Percentiles rank a stretch among this genome's conserved stretches.
Conservation (phyloP, 78 protist species). For the Pelomyxa schiedti region DNA sequence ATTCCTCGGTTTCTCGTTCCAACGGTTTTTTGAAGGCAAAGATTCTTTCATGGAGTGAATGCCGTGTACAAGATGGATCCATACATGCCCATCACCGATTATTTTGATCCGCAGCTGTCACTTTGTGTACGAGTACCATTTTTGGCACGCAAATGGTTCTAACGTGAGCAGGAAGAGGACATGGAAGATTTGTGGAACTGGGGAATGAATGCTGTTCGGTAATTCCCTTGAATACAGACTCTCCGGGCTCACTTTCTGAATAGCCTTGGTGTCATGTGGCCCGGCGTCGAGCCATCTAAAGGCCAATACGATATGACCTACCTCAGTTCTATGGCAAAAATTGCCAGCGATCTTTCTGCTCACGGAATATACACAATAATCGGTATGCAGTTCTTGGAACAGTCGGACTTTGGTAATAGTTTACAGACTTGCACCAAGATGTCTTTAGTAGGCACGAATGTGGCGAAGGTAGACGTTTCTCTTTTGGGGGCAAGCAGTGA, state of each 20-base stretch:
- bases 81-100: neutral
- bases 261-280: neutral
- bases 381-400: no score
- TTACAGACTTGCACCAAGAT: neutral
- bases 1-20: no score
- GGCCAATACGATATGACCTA: neutral
- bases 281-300: neutral
- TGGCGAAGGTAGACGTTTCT: no score
- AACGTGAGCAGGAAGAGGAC: neutral
- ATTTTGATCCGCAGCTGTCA: neutral
- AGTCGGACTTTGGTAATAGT: no score
- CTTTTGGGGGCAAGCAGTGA: no score
- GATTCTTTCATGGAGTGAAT: neutral
- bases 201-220: neutral
- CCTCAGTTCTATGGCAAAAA: neutral
- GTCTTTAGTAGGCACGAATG: neutral
- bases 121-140: neutral
- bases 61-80: neutral
- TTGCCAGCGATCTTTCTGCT: neutral
- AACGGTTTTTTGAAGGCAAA: no score
- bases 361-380: neutral
- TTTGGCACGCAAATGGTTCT: neutral
- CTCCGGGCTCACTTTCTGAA: no score
- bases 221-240: no score
- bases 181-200: neutral